Conservation (phyloP, 192 early-diverging fungal species). For the Podila horticola region DNA sequence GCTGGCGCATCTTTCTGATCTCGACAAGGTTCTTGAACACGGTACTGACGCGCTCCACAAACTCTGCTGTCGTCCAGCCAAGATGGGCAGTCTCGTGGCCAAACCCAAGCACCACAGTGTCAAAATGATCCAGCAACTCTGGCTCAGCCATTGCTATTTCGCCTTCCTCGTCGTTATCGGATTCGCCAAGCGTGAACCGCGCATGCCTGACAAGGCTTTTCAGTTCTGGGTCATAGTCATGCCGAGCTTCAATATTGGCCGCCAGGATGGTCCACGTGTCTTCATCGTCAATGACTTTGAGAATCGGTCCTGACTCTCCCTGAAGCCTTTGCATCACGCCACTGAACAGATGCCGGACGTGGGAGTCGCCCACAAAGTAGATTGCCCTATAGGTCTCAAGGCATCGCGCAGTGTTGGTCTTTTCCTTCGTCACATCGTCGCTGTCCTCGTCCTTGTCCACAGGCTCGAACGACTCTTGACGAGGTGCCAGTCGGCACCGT, state of each 20-base stretch:
- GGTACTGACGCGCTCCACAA: constrained; percentile 2
- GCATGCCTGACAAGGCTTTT: neutral
- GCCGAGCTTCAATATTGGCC: constrained; percentile 1
- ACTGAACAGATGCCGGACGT: constrained; percentile 14
- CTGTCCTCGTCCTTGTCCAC: neutral
- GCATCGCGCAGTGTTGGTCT: constrained; percentile 13
- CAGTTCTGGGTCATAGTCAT: constrained; percentile 9
- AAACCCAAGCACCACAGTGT: constrained; percentile 28
- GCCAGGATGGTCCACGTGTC: neutral
- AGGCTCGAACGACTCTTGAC: constrained; percentile 12
- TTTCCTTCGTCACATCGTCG: constrained; percentile 6
- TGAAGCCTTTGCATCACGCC: constrained; percentile 28
- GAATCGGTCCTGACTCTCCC: constrained; percentile 12
- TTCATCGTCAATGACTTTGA: neutral
- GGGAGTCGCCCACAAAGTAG: constrained; percentile 33
- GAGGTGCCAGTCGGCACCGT: constrained; percentile 20
- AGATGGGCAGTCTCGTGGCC: neutral
- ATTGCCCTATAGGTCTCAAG: constrained; percentile 9
- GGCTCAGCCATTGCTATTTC: neutral
- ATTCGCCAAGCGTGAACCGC: neutral
- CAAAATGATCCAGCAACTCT: neutral
- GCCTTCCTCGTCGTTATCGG: neutral
- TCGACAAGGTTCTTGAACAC: constrained; percentile 5
- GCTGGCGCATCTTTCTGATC: constrained; percentile 2
- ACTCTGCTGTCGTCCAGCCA: constrained; percentile 13